Evolutionary conservation across 768 basidiomycete species (phyloP).

Genomic region (Strobilomyces echinocephalus): DNA sequence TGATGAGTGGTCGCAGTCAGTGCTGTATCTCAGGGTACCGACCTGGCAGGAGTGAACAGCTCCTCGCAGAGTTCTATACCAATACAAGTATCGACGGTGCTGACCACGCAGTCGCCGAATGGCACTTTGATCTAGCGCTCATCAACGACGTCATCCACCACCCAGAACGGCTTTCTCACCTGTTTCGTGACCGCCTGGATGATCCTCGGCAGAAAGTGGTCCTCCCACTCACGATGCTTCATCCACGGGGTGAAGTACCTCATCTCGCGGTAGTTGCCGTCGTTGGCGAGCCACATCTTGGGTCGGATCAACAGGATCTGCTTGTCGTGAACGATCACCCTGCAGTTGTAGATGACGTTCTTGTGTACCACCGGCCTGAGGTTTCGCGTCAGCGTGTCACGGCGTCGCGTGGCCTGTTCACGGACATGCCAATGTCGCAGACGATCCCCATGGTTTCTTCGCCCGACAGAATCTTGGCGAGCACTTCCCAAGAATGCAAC

Average conservation of each 20-base stretch:
- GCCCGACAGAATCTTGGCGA: slow-evolving; percentile 82
- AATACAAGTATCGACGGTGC: slow-evolving; percentile 92
- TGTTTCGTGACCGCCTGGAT: slow-evolving; percentile 90
- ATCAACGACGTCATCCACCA: not conserved
- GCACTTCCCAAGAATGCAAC: slow-evolving; percentile 95
- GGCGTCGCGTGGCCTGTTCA: not conserved
- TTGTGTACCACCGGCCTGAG: slow-evolving; percentile 94
- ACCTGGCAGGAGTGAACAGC: slow-evolving; percentile 95
- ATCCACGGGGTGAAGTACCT: slow-evolving; percentile 94
- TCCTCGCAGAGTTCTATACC: slow-evolving; percentile 98
- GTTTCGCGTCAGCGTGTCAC: not conserved
- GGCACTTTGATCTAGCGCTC: slow-evolving; percentile 73
- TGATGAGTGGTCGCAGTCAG: not conserved
- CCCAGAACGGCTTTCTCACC: slow-evolving; percentile 37
- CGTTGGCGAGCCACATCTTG: slow-evolving; percentile 99
- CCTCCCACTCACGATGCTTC: slow-evolving; percentile 85
- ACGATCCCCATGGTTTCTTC: slow-evolving; percentile 81
- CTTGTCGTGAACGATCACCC: slow-evolving; percentile 80
- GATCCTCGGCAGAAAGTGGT: slow-evolving; percentile 86
- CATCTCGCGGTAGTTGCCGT: slow-evolving; percentile 91
- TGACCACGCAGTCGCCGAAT: slow-evolving; percentile 93
- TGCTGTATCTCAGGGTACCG: not conserved
- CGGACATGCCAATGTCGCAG: slow-evolving; percentile 96
- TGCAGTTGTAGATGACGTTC: slow-evolving; percentile 97
- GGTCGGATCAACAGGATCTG: slow-evolving; percentile 93